These are phyloP conservation scores for Ceratobasidium sp. DNA, from an alignment of 1,284 basidiomycete genomes.

Conservation along the genomic window DNA sequence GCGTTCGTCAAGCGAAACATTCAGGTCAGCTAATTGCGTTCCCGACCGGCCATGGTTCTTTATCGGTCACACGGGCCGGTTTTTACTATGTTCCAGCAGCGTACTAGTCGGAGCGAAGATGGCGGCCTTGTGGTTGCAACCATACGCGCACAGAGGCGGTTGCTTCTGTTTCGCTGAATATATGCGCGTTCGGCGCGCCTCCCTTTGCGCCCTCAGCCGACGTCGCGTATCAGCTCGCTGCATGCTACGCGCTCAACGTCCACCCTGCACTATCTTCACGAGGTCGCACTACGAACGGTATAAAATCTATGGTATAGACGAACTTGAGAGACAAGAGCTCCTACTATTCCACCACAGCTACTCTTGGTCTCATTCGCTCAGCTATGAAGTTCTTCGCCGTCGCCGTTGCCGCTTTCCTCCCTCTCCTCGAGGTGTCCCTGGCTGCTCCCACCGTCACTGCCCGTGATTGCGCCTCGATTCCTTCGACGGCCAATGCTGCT, in stretches of 20 bases:
- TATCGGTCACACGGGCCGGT: not conserved
- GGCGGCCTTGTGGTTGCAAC: not conserved
- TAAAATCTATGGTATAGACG: not conserved
- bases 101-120: slow-evolving; percentile 11
- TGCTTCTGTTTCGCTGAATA: slow-evolving; percentile 12
- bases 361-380: not conserved
- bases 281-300: not conserved
- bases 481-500: slow-evolving; percentile 39
- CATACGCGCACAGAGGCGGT: slow-evolving; percentile 23
- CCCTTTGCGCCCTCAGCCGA: slow-evolving; percentile 10
- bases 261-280: not conserved
- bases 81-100: not conserved
- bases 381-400: slow-evolving; percentile 37
- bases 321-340: not conserved
- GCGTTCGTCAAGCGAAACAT: slow-evolving; percentile 9
- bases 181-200: not conserved
- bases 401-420: slow-evolving; percentile 15
- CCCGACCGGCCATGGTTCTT: not conserved
- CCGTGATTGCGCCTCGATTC: slow-evolving; percentile 25
- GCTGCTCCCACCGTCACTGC: slow-evolving; percentile 27
- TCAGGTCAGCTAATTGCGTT: not conserved
- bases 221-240: slow-evolving; percentile 26
- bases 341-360: not conserved
- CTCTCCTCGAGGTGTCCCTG: slow-evolving; percentile 27
- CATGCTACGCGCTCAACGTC: not conserved